Base-by-base conservation (phyloP, 805 yeast species). In the Barnettozyma populi region DNA sequence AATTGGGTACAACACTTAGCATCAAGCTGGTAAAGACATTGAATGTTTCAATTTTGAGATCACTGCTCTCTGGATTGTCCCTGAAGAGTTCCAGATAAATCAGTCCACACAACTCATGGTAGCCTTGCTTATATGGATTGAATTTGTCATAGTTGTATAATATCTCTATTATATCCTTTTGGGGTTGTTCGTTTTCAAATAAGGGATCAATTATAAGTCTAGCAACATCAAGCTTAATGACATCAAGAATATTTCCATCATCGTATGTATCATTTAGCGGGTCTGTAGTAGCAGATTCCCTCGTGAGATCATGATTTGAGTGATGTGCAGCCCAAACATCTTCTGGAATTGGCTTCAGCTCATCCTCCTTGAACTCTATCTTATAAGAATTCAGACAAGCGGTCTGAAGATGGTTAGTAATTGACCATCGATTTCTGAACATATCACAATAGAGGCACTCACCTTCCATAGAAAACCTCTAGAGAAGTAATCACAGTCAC, bases 61-160 rank as follows among this genome's bases (percentile, higher is more conserved):
- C 14, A 4, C 8, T 16, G n/a, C 51, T 52, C 3, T 36, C 25
- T 5, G 58, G 32, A 64, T 59, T 60, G 50, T 75, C 80, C 7
- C 56, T 53, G 49, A 62, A 54, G 16, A 76, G 52, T 48, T 71
- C 66, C 32, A 71, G 57, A 56, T 71, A 76, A 4, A 76, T 61
- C 46, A 76, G 52, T 5, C 80, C 79, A 51, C 74, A 57, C 18
- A 76, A 69, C 55, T 76, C 82, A 59, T 76, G 82, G 48, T 71
- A 66, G 0, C 82, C 82, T 56, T 76, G 82, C 52, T 75, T 73
- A 44, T 72, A 72, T 0, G 62, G 55, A 0, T 60, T 53, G 42
- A 56, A 57, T 18, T 36, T 53, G 46, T 58, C 43, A 41, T 58
- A 60, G 37, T 57, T 61, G 52, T 51, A 61, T 8, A 61, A 35